phyloP scores from a whole-genome alignment of 495 filamentous ascomycete species.

The Podospora appendiculata region DNA sequence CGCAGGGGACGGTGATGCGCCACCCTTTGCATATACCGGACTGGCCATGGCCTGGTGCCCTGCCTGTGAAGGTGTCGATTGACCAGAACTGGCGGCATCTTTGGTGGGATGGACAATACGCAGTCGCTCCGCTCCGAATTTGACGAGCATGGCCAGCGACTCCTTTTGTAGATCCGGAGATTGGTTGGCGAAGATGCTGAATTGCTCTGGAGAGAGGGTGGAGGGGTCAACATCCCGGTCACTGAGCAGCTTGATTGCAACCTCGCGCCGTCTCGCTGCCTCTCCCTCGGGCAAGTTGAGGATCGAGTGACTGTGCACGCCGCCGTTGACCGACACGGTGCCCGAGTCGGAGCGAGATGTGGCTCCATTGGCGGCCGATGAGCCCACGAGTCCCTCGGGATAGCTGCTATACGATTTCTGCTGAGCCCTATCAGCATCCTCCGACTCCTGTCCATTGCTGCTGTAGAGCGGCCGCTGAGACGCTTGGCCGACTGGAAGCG shows the following conservation, averaged over 20 bases:
- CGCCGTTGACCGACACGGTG: background rate
- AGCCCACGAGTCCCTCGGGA: constrained; percentile 10
- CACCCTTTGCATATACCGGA: constrained; percentile 1
- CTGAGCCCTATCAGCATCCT: background rate
- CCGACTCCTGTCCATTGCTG: background rate
- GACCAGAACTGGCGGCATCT: constrained; percentile 15
- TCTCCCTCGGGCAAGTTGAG: constrained; percentile 37
- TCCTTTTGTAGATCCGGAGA: constrained; percentile 35
- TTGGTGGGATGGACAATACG: constrained; percentile 37
- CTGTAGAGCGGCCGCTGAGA: constrained; percentile 11
- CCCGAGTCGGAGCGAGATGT: constrained; percentile 4
- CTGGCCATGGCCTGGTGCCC: background rate
- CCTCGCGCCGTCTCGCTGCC: constrained; percentile 29
- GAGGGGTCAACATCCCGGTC: constrained; percentile 28
- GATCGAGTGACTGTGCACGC: constrained; percentile 11
- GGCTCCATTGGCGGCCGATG: constrained; percentile 3
- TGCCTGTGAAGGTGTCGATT: constrained; percentile 12
- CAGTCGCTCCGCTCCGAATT: constrained; percentile 36
- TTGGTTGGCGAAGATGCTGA: constrained; percentile 44
- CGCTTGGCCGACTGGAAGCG: constrained; percentile 13
- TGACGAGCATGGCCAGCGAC: constrained; percentile 36
- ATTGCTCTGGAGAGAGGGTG: constrained; percentile 39
- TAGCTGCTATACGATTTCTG: constrained; percentile 6
- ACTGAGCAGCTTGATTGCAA: constrained; percentile 31
- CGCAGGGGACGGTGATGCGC: background rate